These are phyloP conservation scores for Trichoderma sp. DNA, from an alignment of 2,329 filamentous ascomycete species.

Conservation along the genomic window DNA sequence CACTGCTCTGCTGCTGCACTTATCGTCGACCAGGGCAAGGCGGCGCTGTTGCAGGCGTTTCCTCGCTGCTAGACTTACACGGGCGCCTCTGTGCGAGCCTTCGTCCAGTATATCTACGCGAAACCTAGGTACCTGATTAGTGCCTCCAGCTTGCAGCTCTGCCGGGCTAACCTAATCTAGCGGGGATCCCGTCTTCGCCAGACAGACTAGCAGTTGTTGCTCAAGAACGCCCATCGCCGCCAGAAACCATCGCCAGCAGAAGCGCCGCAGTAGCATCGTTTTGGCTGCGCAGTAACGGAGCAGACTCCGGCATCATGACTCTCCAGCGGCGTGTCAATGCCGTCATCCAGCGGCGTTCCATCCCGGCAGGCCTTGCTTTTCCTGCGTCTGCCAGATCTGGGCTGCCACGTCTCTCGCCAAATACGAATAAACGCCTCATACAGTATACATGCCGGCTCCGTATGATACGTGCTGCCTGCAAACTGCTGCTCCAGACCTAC, in stretches of 20 bases:
- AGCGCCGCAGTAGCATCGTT: slow-evolving; percentile 18
- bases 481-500: slow-evolving; percentile 5
- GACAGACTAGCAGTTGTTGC: background rate
- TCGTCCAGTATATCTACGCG: background rate
- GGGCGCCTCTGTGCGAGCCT: background rate
- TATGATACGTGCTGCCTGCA: slow-evolving; percentile 13
- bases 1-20: background rate
- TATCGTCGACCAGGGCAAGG: background rate
- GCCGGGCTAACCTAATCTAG: slow-evolving; percentile 17
- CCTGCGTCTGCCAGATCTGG: slow-evolving; percentile 20
- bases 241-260: slow-evolving; percentile 1
- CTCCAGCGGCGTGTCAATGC: background rate
- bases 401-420: slow-evolving; percentile 23
- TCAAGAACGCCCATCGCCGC: slow-evolving; percentile 5
- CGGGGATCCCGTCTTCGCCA: slow-evolving; percentile 6
- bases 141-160: background rate
- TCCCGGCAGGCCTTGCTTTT: slow-evolving; percentile 3
- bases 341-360: slow-evolving; percentile 14
- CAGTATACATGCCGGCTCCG: background rate
- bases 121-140: background rate
- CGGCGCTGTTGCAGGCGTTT: slow-evolving; percentile 1
- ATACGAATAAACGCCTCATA: slow-evolving; percentile 23
- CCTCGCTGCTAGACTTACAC: background rate
- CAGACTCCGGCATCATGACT: slow-evolving; percentile 15
- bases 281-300: slow-evolving; percentile 11